Evolutionary conservation across 164 flowering plant genomes (phyloP).

Genomic region (Saururus chinensis): DNA sequence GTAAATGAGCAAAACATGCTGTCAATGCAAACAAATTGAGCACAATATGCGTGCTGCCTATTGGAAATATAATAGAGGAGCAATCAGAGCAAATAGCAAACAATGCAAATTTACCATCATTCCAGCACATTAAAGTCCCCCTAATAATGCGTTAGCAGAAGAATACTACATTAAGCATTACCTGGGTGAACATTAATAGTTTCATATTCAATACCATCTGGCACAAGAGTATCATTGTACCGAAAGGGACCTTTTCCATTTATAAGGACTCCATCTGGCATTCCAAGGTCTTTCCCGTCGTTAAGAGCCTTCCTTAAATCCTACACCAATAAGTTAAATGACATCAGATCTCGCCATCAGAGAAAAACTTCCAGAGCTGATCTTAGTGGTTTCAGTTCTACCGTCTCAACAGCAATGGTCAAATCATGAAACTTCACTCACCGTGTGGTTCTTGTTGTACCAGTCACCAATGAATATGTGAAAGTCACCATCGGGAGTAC

Average conservation of each 20-base stretch:
- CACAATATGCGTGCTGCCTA: too few relatives aligned
- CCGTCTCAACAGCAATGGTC: too few relatives aligned
- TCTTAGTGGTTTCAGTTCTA: too few relatives aligned
- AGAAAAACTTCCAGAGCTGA: background rate
- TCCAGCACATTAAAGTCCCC: too few relatives aligned
- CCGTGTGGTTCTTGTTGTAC: conserved; percentile 4
- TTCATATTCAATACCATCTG: conserved; percentile 72
- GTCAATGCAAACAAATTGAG: too few relatives aligned
- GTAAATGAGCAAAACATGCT: too few relatives aligned
- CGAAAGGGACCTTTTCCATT: conserved; percentile 94
- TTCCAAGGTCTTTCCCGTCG: conserved; percentile 73
- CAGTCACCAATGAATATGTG: conserved; percentile 9
- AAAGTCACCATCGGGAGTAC: conserved; percentile 4
- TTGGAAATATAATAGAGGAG: too few relatives aligned
- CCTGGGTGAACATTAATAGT: conserved; percentile 76
- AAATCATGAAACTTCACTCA: background rate
- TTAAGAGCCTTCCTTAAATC: conserved; percentile 66
- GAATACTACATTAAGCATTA: conserved; percentile 5
- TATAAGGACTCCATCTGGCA: conserved; percentile 95
- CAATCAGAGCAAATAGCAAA: too few relatives aligned
- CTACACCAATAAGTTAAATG: conserved; percentile 14
- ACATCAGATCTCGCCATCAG: background rate
- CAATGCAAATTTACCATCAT: too few relatives aligned
- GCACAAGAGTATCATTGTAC: conserved; percentile 78
- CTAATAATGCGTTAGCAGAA: background rate